Evolutionary conservation across 2,329 filamentous ascomycete genomes (phyloP).

Genomic region (Botrytis cinerea): DNA sequence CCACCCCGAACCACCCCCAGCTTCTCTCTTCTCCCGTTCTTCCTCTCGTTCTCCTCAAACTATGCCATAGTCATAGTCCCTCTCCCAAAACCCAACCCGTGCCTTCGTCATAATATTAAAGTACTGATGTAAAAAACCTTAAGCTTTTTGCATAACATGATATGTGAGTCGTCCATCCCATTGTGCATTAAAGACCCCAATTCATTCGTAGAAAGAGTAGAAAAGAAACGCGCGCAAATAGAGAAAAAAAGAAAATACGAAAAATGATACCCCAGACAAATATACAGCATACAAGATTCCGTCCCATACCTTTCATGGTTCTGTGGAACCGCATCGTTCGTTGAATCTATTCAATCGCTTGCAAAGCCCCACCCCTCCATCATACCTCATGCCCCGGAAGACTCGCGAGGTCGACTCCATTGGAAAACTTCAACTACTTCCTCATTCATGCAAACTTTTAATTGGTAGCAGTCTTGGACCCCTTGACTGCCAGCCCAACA

Average conservation of each 20-base stretch:
- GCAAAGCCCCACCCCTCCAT: constrained; percentile 11
- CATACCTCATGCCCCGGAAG: not conserved
- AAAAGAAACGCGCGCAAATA: not conserved
- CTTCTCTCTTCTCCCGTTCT: not conserved
- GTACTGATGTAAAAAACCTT: not conserved
- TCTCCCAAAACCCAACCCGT: not conserved
- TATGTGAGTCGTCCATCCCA: constrained; percentile 1
- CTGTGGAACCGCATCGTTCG: not conserved
- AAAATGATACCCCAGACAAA: constrained; percentile 14
- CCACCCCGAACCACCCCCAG: not conserved
- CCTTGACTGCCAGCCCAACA: constrained; percentile 34
- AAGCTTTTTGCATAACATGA: constrained; percentile 21
- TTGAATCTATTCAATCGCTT: constrained; percentile 13
- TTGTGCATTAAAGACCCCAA: constrained; percentile 16
- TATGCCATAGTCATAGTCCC: not conserved
- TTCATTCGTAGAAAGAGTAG: constrained; percentile 4
- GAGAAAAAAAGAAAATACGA: not conserved
- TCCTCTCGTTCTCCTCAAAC: not conserved
- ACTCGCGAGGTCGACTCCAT: not conserved
- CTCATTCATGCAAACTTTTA: not conserved
- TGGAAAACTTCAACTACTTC: not conserved
- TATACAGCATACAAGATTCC: constrained; percentile 23
- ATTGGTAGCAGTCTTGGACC: constrained; percentile 27
- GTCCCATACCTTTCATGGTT: not conserved
- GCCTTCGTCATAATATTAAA: constrained; percentile 20